phyloP scores from a whole-genome alignment of 805 yeast species.

The Candida parachauliodes region DNA sequence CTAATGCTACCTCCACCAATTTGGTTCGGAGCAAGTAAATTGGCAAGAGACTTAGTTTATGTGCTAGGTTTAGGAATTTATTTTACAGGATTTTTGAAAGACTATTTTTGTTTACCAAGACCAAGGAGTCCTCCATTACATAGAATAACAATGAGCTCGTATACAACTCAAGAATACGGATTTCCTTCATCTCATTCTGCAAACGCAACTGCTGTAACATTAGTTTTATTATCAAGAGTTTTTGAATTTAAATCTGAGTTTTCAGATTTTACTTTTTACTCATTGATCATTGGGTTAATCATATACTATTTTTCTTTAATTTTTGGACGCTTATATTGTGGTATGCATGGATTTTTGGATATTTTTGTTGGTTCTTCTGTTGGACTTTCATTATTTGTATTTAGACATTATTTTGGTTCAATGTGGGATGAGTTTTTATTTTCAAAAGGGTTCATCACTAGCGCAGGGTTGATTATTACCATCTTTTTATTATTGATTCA shows the following conservation, averaged over 20 bases:
- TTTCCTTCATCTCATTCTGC: slow-evolving; percentile 95
- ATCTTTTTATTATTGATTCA: slow-evolving; percentile 53
- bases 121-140: slow-evolving; percentile 90
- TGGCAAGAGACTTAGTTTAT: slow-evolving; percentile 57
- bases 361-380: slow-evolving; percentile 59
- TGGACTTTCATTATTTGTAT: slow-evolving; percentile 53
- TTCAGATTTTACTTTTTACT: slow-evolving; percentile 12
- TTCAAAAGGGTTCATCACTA: slow-evolving; percentile 20
- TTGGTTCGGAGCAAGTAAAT: slow-evolving; percentile 66
- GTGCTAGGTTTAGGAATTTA: slow-evolving; percentile 71
- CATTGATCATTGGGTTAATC: slow-evolving; percentile 18
- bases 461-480: slow-evolving; percentile 34
- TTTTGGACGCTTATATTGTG: slow-evolving; percentile 85
- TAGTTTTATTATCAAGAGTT: slow-evolving; percentile 33
- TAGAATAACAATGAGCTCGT: slow-evolving; percentile 85
- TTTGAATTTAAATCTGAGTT: slow-evolving; percentile 9
- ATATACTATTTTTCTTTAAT: slow-evolving; percentile 64
- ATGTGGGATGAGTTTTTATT: slow-evolving; percentile 46
- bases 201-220: slow-evolving; percentile 80
- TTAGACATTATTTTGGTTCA: slow-evolving; percentile 40
- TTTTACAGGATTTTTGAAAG: slow-evolving; percentile 73
- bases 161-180: slow-evolving; percentile 91
- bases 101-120: slow-evolving; percentile 83
- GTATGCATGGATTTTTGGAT: slow-evolving; percentile 95
- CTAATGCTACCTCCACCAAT: slow-evolving; percentile 79